These are phyloP conservation scores for Hypoxylon intermedium DNA, from an alignment of 495 filamentous ascomycete genomes.

Conservation along the genomic window DNA sequence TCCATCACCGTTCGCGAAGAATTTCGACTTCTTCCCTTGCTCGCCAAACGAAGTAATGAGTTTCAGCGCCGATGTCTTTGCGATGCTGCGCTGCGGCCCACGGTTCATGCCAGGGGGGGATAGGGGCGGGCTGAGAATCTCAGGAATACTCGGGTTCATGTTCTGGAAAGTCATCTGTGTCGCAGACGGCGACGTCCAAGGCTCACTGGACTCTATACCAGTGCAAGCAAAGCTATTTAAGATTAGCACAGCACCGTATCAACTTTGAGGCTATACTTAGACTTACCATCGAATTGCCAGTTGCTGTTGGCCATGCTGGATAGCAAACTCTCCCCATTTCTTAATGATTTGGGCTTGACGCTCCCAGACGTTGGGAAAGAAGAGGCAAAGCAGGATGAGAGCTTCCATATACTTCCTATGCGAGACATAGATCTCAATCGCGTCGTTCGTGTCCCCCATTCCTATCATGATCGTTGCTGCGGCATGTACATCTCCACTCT, in stretches of 20 bases:
- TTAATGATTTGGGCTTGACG: constrained; percentile 84
- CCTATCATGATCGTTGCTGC: constrained; percentile 90
- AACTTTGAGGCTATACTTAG: background rate
- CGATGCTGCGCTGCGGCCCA: constrained; percentile 64
- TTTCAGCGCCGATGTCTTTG: constrained; percentile 86
- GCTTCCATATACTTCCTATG: constrained; percentile 92
- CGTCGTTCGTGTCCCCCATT: constrained; percentile 91
- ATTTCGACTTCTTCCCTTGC: constrained; percentile 66
- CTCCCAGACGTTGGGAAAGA: constrained; percentile 83
- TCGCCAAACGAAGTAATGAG: constrained; percentile 87
- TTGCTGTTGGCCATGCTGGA: constrained; percentile 83
- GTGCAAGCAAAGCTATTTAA: constrained; percentile 74
- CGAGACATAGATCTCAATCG: constrained; percentile 94
- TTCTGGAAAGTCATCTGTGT: constrained; percentile 68
- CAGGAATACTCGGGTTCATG: constrained; percentile 55
- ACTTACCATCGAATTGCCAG: constrained; percentile 85
- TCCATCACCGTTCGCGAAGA: constrained; percentile 70
- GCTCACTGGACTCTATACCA: constrained; percentile 73
- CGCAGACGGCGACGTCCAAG: constrained; percentile 83
- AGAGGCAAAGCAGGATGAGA: constrained; percentile 76
- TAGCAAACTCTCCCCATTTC: constrained; percentile 93
- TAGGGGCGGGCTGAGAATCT: constrained; percentile 65
- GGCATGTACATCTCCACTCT: constrained; percentile 89
- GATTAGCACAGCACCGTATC: constrained; percentile 1
- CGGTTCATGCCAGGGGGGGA: constrained; percentile 58